phyloP scores from a whole-genome alignment of 768 basidiomycete species.

The Termitomyces bulborhizus region DNA sequence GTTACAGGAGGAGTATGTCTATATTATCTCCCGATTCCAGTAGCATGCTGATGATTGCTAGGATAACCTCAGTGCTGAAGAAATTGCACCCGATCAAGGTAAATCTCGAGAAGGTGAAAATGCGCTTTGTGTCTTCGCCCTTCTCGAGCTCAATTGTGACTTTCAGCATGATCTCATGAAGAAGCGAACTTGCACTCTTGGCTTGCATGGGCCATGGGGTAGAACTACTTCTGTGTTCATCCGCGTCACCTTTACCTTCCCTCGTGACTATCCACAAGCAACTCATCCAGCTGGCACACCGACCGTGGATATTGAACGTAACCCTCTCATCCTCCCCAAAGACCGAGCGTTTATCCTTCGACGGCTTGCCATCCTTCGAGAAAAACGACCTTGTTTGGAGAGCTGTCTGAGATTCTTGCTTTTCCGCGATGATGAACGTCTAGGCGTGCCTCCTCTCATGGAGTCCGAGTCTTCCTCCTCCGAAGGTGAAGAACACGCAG shows the following conservation, averaged over 20 bases:
- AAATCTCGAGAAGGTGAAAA: slow-evolving; percentile 74
- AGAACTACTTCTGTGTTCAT: slow-evolving; percentile 78
- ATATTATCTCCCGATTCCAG: not conserved
- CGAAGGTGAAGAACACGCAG: slow-evolving; percentile 47
- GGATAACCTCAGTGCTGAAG: slow-evolving; percentile 68
- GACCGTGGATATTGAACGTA: slow-evolving; percentile 77
- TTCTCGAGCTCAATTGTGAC: slow-evolving; percentile 2
- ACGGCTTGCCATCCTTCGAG: slow-evolving; percentile 65
- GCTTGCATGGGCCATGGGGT: slow-evolving; percentile 90
- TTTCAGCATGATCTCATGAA: slow-evolving; percentile 60
- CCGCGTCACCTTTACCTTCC: slow-evolving; percentile 86
- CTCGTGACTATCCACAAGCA: slow-evolving; percentile 69
- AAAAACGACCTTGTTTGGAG: slow-evolving; percentile 81
- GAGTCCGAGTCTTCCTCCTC: slow-evolving; percentile 52
- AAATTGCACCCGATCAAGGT: slow-evolving; percentile 64
- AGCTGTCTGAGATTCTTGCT: slow-evolving; percentile 78
- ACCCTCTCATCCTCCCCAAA: slow-evolving; percentile 70
- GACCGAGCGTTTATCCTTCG: slow-evolving; percentile 76
- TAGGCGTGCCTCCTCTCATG: slow-evolving; percentile 28
- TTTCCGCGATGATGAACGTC: slow-evolving; percentile 59
- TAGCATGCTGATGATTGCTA: slow-evolving; percentile 19
- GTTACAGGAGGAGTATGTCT: slow-evolving; percentile 67
- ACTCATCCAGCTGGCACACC: slow-evolving; percentile 61
- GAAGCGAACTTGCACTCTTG: slow-evolving; percentile 77
- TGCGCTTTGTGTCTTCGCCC: not conserved